These are phyloP conservation scores for Meyerozyma athensensis DNA, from an alignment of 1,139 yeast genomes.

Conservation along the genomic window DNA sequence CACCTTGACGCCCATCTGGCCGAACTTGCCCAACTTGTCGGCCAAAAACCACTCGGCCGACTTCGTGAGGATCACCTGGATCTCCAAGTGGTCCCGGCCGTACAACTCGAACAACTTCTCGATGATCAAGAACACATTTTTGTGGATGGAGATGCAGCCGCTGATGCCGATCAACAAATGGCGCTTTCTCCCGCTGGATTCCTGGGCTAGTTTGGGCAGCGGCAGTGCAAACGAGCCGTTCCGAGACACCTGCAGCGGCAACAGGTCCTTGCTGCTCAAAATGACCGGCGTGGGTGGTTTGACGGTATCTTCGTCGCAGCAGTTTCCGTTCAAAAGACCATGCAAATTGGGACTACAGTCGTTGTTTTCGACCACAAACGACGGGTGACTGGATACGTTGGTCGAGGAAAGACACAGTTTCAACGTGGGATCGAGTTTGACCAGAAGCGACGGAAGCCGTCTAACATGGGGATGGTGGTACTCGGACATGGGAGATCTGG, in stretches of 20 bases:
- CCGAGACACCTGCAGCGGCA: background rate
- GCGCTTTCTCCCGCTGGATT: constrained; percentile 9
- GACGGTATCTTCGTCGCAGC: background rate
- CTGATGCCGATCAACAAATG: constrained; percentile 27
- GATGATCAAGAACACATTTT: constrained; percentile 22
- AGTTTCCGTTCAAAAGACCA: constrained; percentile 9
- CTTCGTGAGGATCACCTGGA: constrained; percentile 25
- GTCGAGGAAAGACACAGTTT: constrained; percentile 21
- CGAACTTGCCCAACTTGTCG: constrained; percentile 23
- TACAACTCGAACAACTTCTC: constrained; percentile 26
- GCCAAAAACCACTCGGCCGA: constrained; percentile 25
- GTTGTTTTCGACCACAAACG: constrained; percentile 17
- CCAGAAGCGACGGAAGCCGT: constrained; percentile 12
- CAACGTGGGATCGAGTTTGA: constrained; percentile 20
- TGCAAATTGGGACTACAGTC: constrained; percentile 22
- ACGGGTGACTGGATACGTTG: constrained; percentile 15
- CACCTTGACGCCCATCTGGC: constrained; percentile 23
- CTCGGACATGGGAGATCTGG: background rate
- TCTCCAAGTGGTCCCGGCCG: constrained; percentile 20
- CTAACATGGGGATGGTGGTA: too few relatives aligned
- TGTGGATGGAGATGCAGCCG: constrained; percentile 24
- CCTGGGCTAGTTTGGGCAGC: background rate
- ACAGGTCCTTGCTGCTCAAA: constrained; percentile 1
- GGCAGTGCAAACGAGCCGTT: background rate
- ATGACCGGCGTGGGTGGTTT: background rate